Evolutionary conservation across 2,329 filamentous ascomycete genomes (phyloP), one percentile per base, ranked within the genome.

Genomic region (Diaporthe sp.): DNA sequence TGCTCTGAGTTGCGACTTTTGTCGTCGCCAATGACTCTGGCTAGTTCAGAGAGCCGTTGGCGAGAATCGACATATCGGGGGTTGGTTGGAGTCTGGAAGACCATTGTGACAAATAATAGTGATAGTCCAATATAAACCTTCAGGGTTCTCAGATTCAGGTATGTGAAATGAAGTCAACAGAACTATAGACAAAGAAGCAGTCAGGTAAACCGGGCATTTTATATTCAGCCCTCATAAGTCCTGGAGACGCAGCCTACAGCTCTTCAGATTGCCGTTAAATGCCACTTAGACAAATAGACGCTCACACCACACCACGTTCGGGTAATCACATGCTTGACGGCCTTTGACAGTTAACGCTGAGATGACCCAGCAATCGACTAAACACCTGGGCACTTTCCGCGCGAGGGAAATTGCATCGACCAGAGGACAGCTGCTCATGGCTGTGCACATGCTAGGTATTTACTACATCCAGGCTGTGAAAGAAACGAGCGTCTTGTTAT

Each of bases 41-140:
- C 62, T 17, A 67, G 44, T 28, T 67, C 19, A n/a, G 62, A 67
- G 25, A 67, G 44, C 12, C 62, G 62, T 17, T 67, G 62, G 3
- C 12, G 31, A 17, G 62, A 67, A 17, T 10, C 19, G 1, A 51
- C 4, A n/a, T 51, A 22, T 15, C 37, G 17, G n/a, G 44, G 44
- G 17, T 37, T 37, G 31, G 28, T 13, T 51, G 62, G 62, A 37
- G 44, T 37, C 19, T 67, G 44, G 44, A 51, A 67, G 15, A 12
- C 42, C 62, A 67, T 67, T 13, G 2, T n/a, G 62, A 12, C 2
- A 22, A n/a, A 4, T n/a, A 10, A 12, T 25, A 46, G 10, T n/a
- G 17, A 37, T n/a, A 13, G 4, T 44, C 3, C 2, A 22, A 17
- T 51, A 2, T 1, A 22, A 8, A 5, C 2, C 22, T 17, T 42